Percentiles rank a stretch among this genome's conserved stretches.
Conservation (phyloP, 2,329 filamentous ascomycete species). For the Botryosphaeria agaves region DNA sequence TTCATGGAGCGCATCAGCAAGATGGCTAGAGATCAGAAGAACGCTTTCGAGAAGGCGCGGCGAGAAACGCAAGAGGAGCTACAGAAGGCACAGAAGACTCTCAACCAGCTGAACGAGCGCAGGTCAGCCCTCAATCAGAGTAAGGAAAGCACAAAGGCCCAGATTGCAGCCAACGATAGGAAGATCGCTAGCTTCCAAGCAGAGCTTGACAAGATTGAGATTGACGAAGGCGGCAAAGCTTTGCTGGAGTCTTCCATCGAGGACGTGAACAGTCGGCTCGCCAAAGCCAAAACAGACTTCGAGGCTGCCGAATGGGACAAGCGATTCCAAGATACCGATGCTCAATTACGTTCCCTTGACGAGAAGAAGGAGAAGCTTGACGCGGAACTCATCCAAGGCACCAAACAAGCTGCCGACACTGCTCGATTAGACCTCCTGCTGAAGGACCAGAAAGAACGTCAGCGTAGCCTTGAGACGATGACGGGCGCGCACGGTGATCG, state of each 20-base stretch:
- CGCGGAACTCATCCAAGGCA: constrained; percentile 69
- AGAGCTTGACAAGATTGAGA: constrained; percentile 52
- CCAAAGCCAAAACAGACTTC: constrained; percentile 44
- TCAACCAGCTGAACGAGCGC: constrained; percentile 58
- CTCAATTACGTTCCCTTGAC: constrained; percentile 51
- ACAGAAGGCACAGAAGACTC: constrained; percentile 49
- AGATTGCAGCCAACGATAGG: constrained; percentile 57
- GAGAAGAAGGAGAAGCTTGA: constrained; percentile 54
- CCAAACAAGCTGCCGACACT: constrained; percentile 61
- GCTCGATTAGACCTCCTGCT: constrained; percentile 72
- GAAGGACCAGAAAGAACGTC: constrained; percentile 59
- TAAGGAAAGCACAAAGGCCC: constrained; percentile 55
- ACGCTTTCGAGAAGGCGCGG: constrained; percentile 56
- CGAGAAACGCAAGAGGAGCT: constrained; percentile 58
- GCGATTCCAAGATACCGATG: constrained; percentile 49
- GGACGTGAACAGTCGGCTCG: constrained; percentile 47
- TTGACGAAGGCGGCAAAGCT: constrained; percentile 74
- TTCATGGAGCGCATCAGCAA: constrained; percentile 68
- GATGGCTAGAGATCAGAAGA: constrained; percentile 60
- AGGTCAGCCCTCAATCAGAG: constrained; percentile 57
- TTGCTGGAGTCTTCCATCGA: constrained; percentile 56
- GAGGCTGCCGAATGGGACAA: constrained; percentile 50
- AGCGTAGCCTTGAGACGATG: constrained; percentile 62
- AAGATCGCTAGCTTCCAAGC: constrained; percentile 49
- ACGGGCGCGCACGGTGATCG: constrained; percentile 55